phyloP scores from a whole-genome alignment of 2,329 filamentous ascomycete species.

The Exophiala calicioides region DNA sequence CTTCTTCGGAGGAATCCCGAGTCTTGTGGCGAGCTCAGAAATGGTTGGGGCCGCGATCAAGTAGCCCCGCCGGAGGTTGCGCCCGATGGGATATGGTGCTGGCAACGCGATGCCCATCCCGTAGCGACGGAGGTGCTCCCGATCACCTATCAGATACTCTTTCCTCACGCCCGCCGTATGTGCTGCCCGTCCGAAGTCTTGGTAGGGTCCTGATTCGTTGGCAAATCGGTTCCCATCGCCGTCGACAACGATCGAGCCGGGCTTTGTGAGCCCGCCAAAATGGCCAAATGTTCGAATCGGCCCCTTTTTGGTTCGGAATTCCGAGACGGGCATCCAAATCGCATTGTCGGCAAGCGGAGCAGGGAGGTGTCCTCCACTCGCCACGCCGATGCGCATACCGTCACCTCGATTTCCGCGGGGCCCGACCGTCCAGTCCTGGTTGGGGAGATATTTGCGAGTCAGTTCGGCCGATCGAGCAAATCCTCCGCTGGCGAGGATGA shows the following conservation, averaged over 20 bases:
- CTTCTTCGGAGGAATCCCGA: conserved; percentile 28
- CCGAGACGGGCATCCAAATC: conserved; percentile 34
- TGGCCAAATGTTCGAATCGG: conserved; percentile 35
- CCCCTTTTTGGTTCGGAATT: conserved; percentile 16
- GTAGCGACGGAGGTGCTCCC: conserved; percentile 10
- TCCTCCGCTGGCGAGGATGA: too few relatives aligned
- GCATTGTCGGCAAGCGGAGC: conserved; percentile 36
- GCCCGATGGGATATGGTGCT: conserved; percentile 10
- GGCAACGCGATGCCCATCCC: conserved; percentile 16
- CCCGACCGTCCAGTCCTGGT: conserved; percentile 31
- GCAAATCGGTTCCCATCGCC: conserved; percentile 36
- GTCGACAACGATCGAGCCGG: conserved; percentile 42
- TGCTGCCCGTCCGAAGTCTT: conserved; percentile 14
- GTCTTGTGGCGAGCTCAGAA: conserved; percentile 30
- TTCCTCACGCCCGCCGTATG: conserved; percentile 4
- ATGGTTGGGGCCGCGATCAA: conserved; percentile 12
- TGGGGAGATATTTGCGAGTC: conserved; percentile 12
- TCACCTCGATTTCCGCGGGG: conserved; percentile 34
- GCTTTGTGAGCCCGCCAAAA: conserved; percentile 36
- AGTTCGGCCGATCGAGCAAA: conserved; percentile 19
- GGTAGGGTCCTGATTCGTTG: conserved; percentile 40
- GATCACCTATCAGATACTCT: conserved; percentile 10
- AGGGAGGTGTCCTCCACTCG: conserved; percentile 22
- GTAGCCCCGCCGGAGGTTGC: conserved; percentile 12
- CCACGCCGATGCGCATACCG: conserved; percentile 35